Base-by-base conservation (phyloP, 2,329 filamentous ascomycete genomes). In the Aspergillus quadrilineatus region DNA sequence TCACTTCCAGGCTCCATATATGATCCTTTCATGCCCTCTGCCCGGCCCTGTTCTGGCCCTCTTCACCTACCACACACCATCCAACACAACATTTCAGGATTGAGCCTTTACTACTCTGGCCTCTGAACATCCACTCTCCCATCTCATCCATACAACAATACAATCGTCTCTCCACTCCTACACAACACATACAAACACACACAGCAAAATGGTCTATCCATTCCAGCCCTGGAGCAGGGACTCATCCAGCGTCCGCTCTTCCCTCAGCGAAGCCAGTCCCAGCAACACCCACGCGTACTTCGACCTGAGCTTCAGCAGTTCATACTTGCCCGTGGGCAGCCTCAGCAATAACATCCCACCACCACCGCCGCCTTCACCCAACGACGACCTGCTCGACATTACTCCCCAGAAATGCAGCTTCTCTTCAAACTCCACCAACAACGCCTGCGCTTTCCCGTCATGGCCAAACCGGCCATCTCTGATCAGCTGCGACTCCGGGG, bases 391-490 rank as follows among this genome's bases (percentile, higher is more conserved):
- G 2, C 69, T 74, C 46, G 74, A 76, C 54, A 75, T 76, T 61
- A 68, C 67, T 36, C 74, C 74, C 8, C 73, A 73, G 68, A 76
- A 75, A 60, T 73, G 69, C 7, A 75, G 73, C 36, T 77, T 76
- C 66, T 75, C 73, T 26, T 69, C 64, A 28, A 69, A 69, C 54
- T 71, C 72, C 6, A 68, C 73, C 67, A 74, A 69, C 64, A 74
- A 69, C 29, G 68, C 73, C 50, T 77, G 75, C 57, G 75, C 75
- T 4, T 77, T 77, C 50, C 75, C 75, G 7, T 77, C 75, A 4
- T 77, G 75, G 75, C 75, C 75, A 45, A 77, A 76, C 67, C 64
- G 75, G 4, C 65, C 72, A 1, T 73, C 73, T 7, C 68, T 77
- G 17, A 66, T 71, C 45, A 70, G 58, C 58, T 63, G 63, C 52